A percentile compares a stretch with the other conserved stretches of the same genome.
These are phyloP conservation scores for Penicillium sp. DNA, from an alignment of 2,329 filamentous ascomycete genomes.

Conservation along the genomic window DNA sequence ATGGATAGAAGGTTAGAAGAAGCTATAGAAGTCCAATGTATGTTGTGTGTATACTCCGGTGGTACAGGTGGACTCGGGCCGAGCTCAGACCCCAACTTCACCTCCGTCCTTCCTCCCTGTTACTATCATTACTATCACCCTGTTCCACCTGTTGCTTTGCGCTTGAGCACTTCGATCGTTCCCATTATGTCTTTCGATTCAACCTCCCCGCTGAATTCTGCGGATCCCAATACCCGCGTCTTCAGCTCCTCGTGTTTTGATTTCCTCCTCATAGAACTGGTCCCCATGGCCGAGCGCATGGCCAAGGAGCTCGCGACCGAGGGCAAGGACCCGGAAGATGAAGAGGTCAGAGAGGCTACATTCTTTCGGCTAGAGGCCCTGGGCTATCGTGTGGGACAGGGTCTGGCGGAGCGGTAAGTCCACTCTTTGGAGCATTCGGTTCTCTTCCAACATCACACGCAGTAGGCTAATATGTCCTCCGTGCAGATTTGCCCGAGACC, in stretches of 20 bases:
- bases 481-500: conserved; percentile 56
- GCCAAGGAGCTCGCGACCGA: conserved; percentile 63
- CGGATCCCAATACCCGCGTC: conserved; percentile 73
- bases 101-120: background rate
- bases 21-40: background rate
- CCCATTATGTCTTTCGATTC: conserved; percentile 71
- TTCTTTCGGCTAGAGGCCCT: conserved; percentile 81
- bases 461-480: background rate
- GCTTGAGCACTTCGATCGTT: background rate
- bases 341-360: conserved; percentile 81
- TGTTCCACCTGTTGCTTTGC: background rate
- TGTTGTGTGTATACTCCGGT: background rate
- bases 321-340: conserved; percentile 46
- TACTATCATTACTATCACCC: background rate
- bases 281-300: conserved; percentile 88
- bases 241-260: conserved; percentile 86
- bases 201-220: conserved; percentile 65
- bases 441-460: background rate
- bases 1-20: background rate
- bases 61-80: background rate
- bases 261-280: conserved; percentile 93
- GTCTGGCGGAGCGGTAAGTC: conserved; percentile 78
- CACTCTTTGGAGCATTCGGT: background rate
- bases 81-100: background rate
- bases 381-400: conserved; percentile 90